phyloP scores from a whole-genome alignment of 768 basidiomycete genomes.

The Auriscalpium orientale region DNA sequence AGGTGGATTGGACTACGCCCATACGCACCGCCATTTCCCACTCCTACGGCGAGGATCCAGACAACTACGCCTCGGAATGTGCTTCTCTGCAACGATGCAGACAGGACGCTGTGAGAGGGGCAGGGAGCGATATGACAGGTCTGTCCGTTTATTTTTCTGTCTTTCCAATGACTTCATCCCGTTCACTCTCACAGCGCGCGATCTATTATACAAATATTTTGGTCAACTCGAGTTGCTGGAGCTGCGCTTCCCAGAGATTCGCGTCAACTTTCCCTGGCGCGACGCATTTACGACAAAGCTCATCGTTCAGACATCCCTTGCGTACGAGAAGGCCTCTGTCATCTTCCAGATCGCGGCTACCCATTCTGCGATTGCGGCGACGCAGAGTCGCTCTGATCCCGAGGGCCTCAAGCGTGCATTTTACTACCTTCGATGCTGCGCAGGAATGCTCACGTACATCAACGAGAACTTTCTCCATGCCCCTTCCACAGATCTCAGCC shows the following conservation, averaged over 20 bases:
- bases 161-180: neutral
- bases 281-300: conserved; percentile 95
- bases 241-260: conserved; percentile 91
- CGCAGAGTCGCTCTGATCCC: conserved; percentile 63
- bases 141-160: conserved; percentile 15
- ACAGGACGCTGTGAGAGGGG: conserved; percentile 93
- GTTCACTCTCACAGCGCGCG: conserved; percentile 50
- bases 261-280: conserved; percentile 93
- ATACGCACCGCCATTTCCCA: conserved; percentile 81
- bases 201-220: conserved; percentile 98
- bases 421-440: conserved; percentile 81
- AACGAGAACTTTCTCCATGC: conserved; percentile 99
- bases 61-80: conserved; percentile 80
- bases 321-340: conserved; percentile 96
- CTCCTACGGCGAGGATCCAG: conserved; percentile 90
- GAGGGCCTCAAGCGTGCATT: conserved; percentile 53
- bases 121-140: conserved; percentile 95
- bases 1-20: conserved; percentile 92
- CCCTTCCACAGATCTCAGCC: conserved; percentile 87
- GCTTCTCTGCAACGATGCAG: conserved; percentile 81
- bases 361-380: conserved; percentile 83
- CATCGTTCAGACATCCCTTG: conserved; percentile 92
- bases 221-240: conserved; percentile 97
- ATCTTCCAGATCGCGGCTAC: conserved; percentile 95
- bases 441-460: conserved; percentile 97